Evolutionary conservation across 2,329 filamentous ascomycete genomes (phyloP).

Genomic region (Chaetomium globosum): DNA sequence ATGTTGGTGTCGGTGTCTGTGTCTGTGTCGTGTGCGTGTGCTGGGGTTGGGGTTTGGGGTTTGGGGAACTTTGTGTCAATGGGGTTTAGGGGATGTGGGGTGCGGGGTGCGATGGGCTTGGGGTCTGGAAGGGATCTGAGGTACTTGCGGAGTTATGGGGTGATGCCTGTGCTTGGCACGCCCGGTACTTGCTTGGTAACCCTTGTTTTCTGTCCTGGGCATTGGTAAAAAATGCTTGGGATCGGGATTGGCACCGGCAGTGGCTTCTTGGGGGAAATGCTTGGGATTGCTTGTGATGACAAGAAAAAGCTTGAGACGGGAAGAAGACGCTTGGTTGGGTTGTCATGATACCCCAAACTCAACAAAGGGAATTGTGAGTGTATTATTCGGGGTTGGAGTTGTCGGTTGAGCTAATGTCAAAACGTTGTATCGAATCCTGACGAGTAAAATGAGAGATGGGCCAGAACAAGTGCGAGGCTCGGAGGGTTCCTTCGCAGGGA

Average conservation of each 20-base stretch:
- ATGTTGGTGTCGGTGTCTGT: too few species aligned
- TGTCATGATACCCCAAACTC: conserved; percentile 8
- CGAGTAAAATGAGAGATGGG: too few species aligned
- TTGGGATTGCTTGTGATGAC: not conserved
- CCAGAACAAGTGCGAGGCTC: too few species aligned
- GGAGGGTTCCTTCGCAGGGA: too few species aligned
- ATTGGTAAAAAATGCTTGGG: not conserved
- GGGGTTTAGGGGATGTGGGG: too few species aligned
- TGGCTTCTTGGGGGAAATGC: not conserved
- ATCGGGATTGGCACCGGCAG: not conserved
- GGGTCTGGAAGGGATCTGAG: not conserved
- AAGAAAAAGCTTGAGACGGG: not conserved
- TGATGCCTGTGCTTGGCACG: too few species aligned
- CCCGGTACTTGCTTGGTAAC: not conserved
- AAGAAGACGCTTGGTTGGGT: not conserved
- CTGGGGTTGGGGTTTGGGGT: too few species aligned
- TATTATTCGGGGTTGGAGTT: not conserved
- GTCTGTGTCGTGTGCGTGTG: too few species aligned
- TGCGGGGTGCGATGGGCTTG: not conserved
- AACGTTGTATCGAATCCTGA: too few species aligned
- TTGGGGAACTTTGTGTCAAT: too few species aligned
- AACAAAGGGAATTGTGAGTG: not conserved
- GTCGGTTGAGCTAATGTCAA: not conserved
- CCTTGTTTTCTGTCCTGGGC: not conserved
- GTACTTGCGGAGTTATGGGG: too few species aligned